Percentiles rank a stretch among this genome's conserved stretches.
phyloP scores from a whole-genome alignment of 768 basidiomycete genomes.

The Kwoniella pini region DNA sequence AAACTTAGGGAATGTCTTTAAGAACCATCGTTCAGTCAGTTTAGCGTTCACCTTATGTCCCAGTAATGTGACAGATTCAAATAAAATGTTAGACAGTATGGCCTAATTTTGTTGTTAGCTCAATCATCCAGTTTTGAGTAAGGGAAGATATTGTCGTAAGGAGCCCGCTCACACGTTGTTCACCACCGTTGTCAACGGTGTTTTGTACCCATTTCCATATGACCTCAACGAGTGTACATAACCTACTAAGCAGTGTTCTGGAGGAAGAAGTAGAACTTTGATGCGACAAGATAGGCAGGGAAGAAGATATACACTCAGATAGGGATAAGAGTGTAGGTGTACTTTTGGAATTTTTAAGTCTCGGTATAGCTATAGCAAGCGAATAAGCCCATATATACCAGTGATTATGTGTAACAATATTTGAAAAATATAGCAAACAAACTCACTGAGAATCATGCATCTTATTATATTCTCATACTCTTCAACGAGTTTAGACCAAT shows the following conservation, averaged over 20 bases:
- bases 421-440: not conserved
- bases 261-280: slow-evolving; percentile 15
- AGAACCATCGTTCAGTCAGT: slow-evolving; percentile 30
- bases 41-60: slow-evolving; percentile 19
- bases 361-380: slow-evolving; percentile 1
- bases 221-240: slow-evolving; percentile 5
- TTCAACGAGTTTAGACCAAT: slow-evolving; percentile 5
- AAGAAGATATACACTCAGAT: slow-evolving; percentile 12
- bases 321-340: slow-evolving; percentile 32
- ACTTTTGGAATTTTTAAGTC: slow-evolving; percentile 23
- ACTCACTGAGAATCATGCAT: slow-evolving; percentile 15
- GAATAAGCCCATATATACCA: not conserved
- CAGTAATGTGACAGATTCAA: slow-evolving; percentile 21
- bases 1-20: slow-evolving; percentile 19
- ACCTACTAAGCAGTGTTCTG: not conserved
- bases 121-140: not conserved
- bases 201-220: slow-evolving; percentile 18
- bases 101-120: slow-evolving; percentile 13
- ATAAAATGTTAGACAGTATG: slow-evolving; percentile 30
- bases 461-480: slow-evolving; percentile 7
- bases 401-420: not conserved
- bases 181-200: slow-evolving; percentile 21
- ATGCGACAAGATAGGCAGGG: slow-evolving; percentile 17
- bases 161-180: slow-evolving; percentile 20
- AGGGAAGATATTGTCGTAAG: not conserved